Conservation (phyloP, 2,329 filamentous ascomycete species). For the Zymoseptoria pseudotritici region DNA sequence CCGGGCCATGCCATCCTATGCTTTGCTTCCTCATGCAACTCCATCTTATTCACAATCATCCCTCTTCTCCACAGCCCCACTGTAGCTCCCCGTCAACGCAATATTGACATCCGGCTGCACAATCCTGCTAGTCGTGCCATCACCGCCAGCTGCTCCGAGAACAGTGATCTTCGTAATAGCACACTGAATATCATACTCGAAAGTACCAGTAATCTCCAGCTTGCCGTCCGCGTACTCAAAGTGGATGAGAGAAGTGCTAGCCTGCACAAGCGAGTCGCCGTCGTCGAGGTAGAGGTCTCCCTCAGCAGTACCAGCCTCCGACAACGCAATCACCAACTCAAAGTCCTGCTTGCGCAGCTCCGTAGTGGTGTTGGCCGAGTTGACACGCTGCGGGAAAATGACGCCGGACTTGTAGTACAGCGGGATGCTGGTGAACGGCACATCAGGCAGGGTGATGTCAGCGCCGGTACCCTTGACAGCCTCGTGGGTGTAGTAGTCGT, state of each 20-base stretch:
- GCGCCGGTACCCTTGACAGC: constrained; percentile 41
- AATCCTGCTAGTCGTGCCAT: neutral
- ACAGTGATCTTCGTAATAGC: constrained; percentile 46
- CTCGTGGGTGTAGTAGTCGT: constrained; percentile 51
- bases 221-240: constrained; percentile 45
- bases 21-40: neutral
- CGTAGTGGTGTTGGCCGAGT: constrained; percentile 53
- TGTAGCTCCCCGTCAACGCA: neutral
- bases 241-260: constrained; percentile 46
- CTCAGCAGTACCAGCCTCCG: constrained; percentile 52
- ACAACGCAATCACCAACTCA: constrained; percentile 62
- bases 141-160: constrained; percentile 30
- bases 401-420: constrained; percentile 59
- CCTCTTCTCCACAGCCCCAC: neutral
- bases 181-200: constrained; percentile 38
- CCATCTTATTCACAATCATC: neutral
- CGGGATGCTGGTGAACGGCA: constrained; percentile 52
- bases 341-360: constrained; percentile 61
- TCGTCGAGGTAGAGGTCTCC: constrained; percentile 73
- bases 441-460: constrained; percentile 37
- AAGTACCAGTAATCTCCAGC: constrained; percentile 12
- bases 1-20: neutral
- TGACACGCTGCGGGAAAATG: constrained; percentile 54
- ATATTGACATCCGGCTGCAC: constrained; percentile 3
- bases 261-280: constrained; percentile 59